Evolutionary conservation across 2,329 filamentous ascomycete species (phyloP).

Genomic region (Ceratocystis lukuohia): DNA sequence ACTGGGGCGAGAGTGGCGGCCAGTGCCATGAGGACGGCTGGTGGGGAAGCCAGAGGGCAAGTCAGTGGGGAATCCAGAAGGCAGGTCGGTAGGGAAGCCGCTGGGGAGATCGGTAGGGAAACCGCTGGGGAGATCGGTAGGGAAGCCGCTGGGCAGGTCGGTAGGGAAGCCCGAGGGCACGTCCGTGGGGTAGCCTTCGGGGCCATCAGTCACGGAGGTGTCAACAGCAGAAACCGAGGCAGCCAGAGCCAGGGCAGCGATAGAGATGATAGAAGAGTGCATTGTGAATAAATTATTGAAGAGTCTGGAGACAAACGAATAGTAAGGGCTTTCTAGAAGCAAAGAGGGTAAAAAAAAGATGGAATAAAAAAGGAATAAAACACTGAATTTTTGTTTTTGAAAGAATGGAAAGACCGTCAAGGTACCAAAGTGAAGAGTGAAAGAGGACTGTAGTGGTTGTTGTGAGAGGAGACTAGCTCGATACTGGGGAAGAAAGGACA

Average conservation of each 20-base stretch:
- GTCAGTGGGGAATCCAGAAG: background rate
- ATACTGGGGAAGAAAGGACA: constrained; percentile 13
- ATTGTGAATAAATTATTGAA: constrained; percentile 11
- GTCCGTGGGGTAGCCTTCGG: background rate
- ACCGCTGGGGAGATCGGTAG: background rate
- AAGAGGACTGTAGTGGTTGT: constrained; percentile 7
- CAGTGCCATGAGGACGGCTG: background rate
- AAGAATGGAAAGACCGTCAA: constrained; percentile 14
- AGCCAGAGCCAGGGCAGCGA: constrained; percentile 13
- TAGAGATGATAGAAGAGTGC: constrained; percentile 15
- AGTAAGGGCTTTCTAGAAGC: background rate
- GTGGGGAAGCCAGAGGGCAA: background rate
- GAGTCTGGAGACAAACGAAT: background rate
- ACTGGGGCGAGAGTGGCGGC: constrained; percentile 4
- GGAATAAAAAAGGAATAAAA: background rate
- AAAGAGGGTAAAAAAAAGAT: background rate
- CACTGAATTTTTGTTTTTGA: background rate
- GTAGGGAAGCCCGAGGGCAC: constrained; percentile 8
- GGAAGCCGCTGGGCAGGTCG: constrained; percentile 2
- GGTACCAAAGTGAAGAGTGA: constrained; percentile 13
- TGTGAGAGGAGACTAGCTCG: constrained; percentile 16
- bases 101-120: constrained; percentile 3
- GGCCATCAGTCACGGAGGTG: background rate
- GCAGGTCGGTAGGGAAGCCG: background rate
- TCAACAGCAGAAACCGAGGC: constrained; percentile 11